These are phyloP conservation scores for Colletotrichum gigasporum DNA, from an alignment of 2,329 filamentous ascomycete species.

Conservation along the genomic window DNA sequence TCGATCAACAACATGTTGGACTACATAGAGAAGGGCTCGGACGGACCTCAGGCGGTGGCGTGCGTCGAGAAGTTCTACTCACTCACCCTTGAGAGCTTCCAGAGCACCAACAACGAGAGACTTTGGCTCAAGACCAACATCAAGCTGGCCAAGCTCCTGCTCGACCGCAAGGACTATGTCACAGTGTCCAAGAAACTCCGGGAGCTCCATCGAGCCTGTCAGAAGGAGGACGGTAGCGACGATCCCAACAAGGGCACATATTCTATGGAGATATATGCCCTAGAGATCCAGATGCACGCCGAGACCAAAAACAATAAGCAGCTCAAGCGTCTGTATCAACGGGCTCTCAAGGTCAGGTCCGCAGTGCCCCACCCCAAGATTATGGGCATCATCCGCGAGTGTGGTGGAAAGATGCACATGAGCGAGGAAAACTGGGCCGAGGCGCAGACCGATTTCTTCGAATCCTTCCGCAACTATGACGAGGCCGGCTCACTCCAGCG, in stretches of 20 bases:
- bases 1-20: constrained; percentile 99
- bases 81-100: constrained; percentile 91
- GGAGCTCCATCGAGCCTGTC: constrained; percentile 89
- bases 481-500: constrained; percentile 95
- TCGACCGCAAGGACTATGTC: constrained; percentile 89
- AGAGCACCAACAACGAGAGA: constrained; percentile 96
- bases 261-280: constrained; percentile 91
- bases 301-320: constrained; percentile 98
- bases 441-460: constrained; percentile 97
- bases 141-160: constrained; percentile 89
- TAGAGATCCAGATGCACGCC: constrained; percentile 99
- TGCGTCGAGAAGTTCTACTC: constrained; percentile 98
- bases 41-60: constrained; percentile 72
- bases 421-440: constrained; percentile 99
- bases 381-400: constrained; percentile 98
- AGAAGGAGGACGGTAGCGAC: constrained; percentile 85
- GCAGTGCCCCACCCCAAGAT: constrained; percentile 98
- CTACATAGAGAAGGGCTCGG: constrained; percentile 91
- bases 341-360: constrained; percentile 91
- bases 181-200: constrained; percentile 84
- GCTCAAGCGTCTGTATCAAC: constrained; percentile 90
- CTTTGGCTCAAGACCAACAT: constrained; percentile 99
- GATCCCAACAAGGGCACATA: constrained; percentile 98
- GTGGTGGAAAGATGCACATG: constrained; percentile 99
- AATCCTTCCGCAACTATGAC: constrained; percentile 98